phyloP scores from a whole-genome alignment of 2,329 filamentous ascomycete species.

The Colletotrichum coccodes region DNA sequence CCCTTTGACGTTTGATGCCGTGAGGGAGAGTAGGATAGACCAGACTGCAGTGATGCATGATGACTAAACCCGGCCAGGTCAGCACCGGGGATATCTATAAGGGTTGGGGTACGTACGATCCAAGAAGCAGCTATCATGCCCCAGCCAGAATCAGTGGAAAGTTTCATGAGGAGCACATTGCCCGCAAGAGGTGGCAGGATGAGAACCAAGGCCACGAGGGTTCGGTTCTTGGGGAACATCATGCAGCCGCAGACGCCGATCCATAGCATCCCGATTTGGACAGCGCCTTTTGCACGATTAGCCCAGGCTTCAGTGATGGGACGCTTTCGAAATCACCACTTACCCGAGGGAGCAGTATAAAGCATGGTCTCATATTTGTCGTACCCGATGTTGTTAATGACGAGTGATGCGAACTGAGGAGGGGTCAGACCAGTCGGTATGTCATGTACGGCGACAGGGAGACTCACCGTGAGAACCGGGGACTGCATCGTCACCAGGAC shows the following conservation, averaged over 20 bases:
- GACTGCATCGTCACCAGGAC: constrained; percentile 57
- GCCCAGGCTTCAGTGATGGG: no score
- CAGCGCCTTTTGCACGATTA: constrained; percentile 44
- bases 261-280: constrained; percentile 58
- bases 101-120: constrained; percentile 43
- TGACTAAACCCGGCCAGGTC: constrained; percentile 37
- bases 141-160: constrained; percentile 53
- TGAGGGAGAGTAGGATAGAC: constrained; percentile 54
- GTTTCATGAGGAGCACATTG: constrained; percentile 53
- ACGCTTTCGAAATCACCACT: fast-evolving
- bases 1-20: constrained; percentile 60
- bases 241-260: constrained; percentile 51
- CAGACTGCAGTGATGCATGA: constrained; percentile 54
- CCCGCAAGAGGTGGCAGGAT: constrained; percentile 55
- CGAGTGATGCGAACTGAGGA: constrained; percentile 55
- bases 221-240: constrained; percentile 51
- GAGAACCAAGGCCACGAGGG: constrained; percentile 49
- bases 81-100: background rate
- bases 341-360: constrained; percentile 53
- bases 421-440: background rate
- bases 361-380: constrained; percentile 56
- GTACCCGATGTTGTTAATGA: constrained; percentile 59
- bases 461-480: constrained; percentile 51
- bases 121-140: constrained; percentile 58
- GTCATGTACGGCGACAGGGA: fast-evolving